Evolutionary conservation across 495 filamentous ascomycete genomes (phyloP).

Genomic region (Copromyces sp.): DNA sequence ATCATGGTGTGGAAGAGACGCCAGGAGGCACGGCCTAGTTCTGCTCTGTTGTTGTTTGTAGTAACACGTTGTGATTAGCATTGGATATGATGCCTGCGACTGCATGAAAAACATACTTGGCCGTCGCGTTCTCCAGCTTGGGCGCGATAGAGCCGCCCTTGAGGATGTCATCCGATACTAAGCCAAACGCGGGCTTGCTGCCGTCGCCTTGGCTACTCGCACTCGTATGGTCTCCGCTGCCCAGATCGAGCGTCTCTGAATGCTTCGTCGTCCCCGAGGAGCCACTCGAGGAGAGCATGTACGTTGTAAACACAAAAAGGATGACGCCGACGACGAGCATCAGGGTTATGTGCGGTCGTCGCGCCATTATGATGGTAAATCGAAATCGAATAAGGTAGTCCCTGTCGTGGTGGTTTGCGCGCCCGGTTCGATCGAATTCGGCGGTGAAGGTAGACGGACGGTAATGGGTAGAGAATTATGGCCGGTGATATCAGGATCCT

Average conservation of each 20-base stretch:
- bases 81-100: background rate
- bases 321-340: constrained; percentile 23
- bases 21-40: constrained; percentile 82
- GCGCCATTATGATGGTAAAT: constrained; percentile 26
- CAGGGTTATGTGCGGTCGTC: constrained; percentile 33
- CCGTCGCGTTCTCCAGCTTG: constrained; percentile 83
- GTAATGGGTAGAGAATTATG: background rate
- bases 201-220: background rate
- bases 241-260: background rate
- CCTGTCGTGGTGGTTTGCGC: background rate
- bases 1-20: constrained; percentile 94
- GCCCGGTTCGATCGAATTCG: background rate
- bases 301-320: constrained; percentile 27
- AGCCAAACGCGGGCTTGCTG: constrained; percentile 15
- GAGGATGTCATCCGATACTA: constrained; percentile 34
- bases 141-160: constrained; percentile 77
- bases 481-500: background rate
- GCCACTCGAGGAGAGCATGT: constrained; percentile 22
- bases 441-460: no score
- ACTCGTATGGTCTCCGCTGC: background rate
- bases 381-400: background rate
- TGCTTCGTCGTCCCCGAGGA: constrained; percentile 3
- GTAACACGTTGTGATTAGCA: constrained; percentile 11
- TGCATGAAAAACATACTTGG: constrained; percentile 64
- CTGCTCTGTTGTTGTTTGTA: constrained; percentile 46